Evolutionary conservation across 192 early-diverging fungal species (phyloP), one percentile per base, ranked within the genome.

Genomic region (Rhizophagus prolifer): DNA sequence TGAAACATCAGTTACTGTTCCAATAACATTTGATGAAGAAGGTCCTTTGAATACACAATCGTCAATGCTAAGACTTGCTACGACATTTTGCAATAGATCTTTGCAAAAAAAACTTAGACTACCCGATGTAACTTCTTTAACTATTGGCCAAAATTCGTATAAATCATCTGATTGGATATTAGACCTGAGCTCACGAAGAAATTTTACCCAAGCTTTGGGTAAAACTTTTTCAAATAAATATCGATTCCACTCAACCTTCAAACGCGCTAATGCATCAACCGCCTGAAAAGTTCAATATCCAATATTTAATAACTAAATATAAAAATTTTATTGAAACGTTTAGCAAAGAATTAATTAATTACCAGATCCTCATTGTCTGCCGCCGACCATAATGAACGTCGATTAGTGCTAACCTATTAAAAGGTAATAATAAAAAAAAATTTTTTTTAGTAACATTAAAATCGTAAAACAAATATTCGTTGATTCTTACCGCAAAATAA

Each of bases 11-110:
- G 14, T 1, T 6, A 54, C 16, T 6, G 50, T 54, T 54, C 50
- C 50, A 54, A 54, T 54, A 2, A 7, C 16, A 54, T 21, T 21
- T 54, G 16, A 54, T 5, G 50, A 54, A 54, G 26, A 28, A 26
- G 68, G 68, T 14, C 68, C 44, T 47, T 12, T 47, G 23, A 70
- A 70, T 14, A 70, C 68, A 47, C 44, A 6, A 23, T 70, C 68
- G 14, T 26, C 44, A 50, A 70, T 7, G 1, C 0, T 26, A 26
- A 70, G 38, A 70, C n/a, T 50, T 28, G 50, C 41, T 26, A 70
- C 6, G 9, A 46, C 23, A 70, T 47, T 70, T 4, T 12, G 4
- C 1, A 70, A 50, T 0, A 70, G 6, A 26, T 46, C 10, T 8
- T 70, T 46, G 26, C 41, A 70, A 16, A 70, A 70, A 23, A 28